Percentiles rank a stretch among this genome's conserved stretches.
phyloP scores from a whole-genome alignment of 176 grass and related monocot genomes.

The Oryza meridionalis region DNA sequence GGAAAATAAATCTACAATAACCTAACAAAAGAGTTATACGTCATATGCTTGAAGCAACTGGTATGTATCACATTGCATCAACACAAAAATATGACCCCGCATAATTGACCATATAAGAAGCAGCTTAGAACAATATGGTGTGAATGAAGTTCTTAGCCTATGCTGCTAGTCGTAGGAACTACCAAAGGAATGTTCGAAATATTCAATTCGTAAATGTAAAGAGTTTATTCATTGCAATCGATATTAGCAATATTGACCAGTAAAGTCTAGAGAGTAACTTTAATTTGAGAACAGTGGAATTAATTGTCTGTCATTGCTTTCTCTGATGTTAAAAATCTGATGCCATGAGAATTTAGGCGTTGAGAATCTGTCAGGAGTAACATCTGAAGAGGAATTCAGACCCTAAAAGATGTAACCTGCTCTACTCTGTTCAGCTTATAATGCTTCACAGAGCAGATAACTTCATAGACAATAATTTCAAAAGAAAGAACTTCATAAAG shows the following conservation, averaged over 20 bases:
- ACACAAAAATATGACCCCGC: background rate
- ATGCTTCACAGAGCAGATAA: background rate
- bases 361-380: slow-evolving; percentile 24
- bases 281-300: background rate
- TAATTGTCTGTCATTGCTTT: background rate
- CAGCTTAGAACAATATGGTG: background rate
- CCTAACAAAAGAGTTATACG: background rate
- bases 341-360: slow-evolving; percentile 9
- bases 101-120: background rate
- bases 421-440: background rate
- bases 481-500: background rate
- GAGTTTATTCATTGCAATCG: background rate
- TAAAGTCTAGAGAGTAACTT: background rate
- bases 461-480: slow-evolving; percentile 6
- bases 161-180: background rate
- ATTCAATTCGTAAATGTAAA: background rate
- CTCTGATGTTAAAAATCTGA: background rate
- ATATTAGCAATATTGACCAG: too few relatives aligned
- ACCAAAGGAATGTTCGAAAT: background rate
- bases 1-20: background rate
- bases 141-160: background rate
- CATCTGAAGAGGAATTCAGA: background rate
- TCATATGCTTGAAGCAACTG: slow-evolving; percentile 5
- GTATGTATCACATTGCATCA: background rate
- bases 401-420: background rate